These are phyloP conservation scores for Botrytis sinoallii DNA, from an alignment of 2,329 filamentous ascomycete genomes.

Conservation along the genomic window DNA sequence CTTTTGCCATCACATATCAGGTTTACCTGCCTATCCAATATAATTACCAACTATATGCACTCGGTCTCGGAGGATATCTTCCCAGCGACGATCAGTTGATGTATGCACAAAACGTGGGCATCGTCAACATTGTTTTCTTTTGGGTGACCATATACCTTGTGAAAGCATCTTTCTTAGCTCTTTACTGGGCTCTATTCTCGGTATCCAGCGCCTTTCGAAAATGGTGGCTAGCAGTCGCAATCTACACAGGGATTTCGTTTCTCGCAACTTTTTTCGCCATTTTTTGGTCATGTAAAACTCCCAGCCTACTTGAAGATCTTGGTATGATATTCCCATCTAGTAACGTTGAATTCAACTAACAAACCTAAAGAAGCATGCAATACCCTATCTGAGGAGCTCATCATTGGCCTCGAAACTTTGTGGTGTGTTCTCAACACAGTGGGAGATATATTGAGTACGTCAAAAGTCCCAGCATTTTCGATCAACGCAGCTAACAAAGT, in stretches of 20 bases:
- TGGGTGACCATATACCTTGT: slow-evolving; percentile 17
- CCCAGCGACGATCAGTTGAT: not conserved
- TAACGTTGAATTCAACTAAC: not conserved
- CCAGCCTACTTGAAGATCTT: slow-evolving; percentile 7
- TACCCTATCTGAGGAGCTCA: not conserved
- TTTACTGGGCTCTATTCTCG: slow-evolving; percentile 8
- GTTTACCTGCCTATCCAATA: slow-evolving; percentile 10
- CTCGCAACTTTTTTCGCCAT: slow-evolving; percentile 8
- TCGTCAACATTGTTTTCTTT: slow-evolving; percentile 11
- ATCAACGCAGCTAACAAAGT: not conserved
- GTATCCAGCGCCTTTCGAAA: not conserved
- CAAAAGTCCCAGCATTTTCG: not conserved
- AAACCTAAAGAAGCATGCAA: not conserved
- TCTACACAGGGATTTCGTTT: slow-evolving; percentile 3
- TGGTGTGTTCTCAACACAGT: slow-evolving; percentile 17
- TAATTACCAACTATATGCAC: slow-evolving; percentile 7
- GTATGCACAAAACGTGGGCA: slow-evolving; percentile 6
- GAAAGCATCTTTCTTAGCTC: slow-evolving; percentile 10
- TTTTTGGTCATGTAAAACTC: slow-evolving; percentile 17
- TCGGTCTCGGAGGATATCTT: slow-evolving; percentile 1
- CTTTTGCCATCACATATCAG: slow-evolving; percentile 11
- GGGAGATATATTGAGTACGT: slow-evolving; percentile 12
- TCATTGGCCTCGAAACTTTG: slow-evolving; percentile 7
- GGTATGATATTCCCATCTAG: not conserved
- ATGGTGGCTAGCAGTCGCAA: slow-evolving; percentile 4